These are phyloP conservation scores for Malus fusca DNA, from an alignment of 306 rosid species.

Conservation along the genomic window DNA sequence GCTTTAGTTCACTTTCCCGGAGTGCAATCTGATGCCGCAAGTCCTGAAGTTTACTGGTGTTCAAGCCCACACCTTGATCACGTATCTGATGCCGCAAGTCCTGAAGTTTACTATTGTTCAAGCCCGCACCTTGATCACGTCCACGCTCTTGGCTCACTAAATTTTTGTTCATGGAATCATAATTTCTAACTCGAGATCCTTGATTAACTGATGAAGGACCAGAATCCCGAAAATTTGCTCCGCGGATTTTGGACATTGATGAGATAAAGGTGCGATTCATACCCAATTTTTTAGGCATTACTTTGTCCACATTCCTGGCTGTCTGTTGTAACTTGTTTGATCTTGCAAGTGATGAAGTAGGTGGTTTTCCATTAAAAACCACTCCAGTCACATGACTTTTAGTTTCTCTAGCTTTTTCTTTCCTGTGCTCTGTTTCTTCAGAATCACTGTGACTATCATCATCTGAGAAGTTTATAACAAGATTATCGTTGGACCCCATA, in stretches of 20 bases:
- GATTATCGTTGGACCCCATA: conserved; percentile 41
- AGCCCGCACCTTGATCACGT: conserved; percentile 29
- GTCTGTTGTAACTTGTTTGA: conserved; percentile 35
- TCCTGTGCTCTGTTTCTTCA: conserved; percentile 31
- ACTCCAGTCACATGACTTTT: conserved; percentile 29
- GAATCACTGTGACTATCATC: conserved; percentile 82
- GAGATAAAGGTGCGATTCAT: conserved; percentile 37
- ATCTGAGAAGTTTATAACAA: conserved; percentile 90
- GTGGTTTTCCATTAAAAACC: conserved; percentile 36
- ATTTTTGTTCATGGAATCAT: conserved; percentile 33
- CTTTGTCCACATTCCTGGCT: conserved; percentile 36
- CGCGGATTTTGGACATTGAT: conserved; percentile 25
- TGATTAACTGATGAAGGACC: conserved; percentile 37
- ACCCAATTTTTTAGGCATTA: conserved; percentile 42
- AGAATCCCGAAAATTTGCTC: conserved; percentile 44
- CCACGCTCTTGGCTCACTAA: conserved; percentile 39
- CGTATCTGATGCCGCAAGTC: conserved; percentile 81
- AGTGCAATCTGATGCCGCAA: conserved; percentile 91
- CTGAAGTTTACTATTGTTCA: conserved; percentile 31
- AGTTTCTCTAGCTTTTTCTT: conserved; percentile 30
- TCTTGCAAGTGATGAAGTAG: conserved; percentile 34
- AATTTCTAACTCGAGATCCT: conserved; percentile 44
- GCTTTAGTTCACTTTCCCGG: conserved; percentile 75
- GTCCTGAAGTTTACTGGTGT: conserved; percentile 67
- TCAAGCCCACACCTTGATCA: conserved; percentile 44